Conservation (phyloP, 345 rosid species). For the Xanthoceras sorbifolium region DNA sequence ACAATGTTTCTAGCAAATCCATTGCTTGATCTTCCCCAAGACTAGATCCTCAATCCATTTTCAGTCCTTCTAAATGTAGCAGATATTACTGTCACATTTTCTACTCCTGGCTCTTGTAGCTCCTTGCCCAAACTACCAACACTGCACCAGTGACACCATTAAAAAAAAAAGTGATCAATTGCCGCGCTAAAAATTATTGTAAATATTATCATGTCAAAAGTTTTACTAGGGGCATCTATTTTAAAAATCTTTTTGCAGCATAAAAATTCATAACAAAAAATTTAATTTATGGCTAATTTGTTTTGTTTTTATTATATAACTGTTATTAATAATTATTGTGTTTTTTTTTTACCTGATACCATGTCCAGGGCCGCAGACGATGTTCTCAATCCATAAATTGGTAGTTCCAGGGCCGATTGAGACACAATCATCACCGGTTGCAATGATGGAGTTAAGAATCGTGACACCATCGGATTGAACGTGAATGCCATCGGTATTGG, state of each 20-base stretch:
- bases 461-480: conserved; percentile 57
- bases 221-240: too few species aligned
- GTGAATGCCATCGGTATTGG: conserved; percentile 84
- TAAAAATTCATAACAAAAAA: too few species aligned
- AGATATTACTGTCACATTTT: conserved; percentile 52
- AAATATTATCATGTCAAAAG: too few species aligned
- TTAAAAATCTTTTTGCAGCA: too few species aligned
- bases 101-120: conserved; percentile 52
- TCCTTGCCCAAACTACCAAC: conserved; percentile 63
- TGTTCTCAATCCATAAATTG: conserved; percentile 53
- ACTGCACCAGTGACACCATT: conserved; percentile 28
- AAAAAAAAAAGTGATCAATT: too few species aligned
- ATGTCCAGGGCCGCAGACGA: conserved; percentile 75
- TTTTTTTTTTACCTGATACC: conserved; percentile 44
- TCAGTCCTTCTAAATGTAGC: conserved; percentile 42
- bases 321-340: too few species aligned
- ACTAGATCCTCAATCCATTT: conserved; percentile 69
- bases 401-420: conserved; percentile 68
- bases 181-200: too few species aligned
- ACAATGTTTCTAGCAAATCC: conserved; percentile 57
- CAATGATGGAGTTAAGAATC: conserved; percentile 43
- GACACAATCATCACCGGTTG: conserved; percentile 72
- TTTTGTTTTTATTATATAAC: too few species aligned
- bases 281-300: too few species aligned
- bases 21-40: conserved; percentile 64